A percentile compares a stretch with the other conserved stretches of the same genome.
Evolutionary conservation across 305 asterid species (phyloP).

Genomic region (Fraxinus nigra): DNA sequence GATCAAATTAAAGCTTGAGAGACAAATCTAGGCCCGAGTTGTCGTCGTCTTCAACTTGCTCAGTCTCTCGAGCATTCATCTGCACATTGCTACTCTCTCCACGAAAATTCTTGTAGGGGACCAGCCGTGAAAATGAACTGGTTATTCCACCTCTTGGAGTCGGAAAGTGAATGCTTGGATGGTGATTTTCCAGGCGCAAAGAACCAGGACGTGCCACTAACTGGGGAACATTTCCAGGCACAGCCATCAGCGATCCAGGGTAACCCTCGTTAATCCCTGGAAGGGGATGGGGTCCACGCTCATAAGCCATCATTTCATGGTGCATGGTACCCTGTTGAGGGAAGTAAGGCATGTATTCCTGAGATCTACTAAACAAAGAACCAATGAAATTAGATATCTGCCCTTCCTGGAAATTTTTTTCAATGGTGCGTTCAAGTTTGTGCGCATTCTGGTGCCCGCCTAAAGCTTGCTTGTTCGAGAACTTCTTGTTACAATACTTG

Average conservation of each 20-base stretch:
- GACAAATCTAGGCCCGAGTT: constrained; percentile 36
- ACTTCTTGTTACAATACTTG: constrained; percentile 36
- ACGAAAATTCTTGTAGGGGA: neutral
- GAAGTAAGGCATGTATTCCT: neutral
- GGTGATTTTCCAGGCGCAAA: neutral
- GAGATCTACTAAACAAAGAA: constrained; percentile 5
- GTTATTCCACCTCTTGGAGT: neutral
- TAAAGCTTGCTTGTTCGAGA: constrained; percentile 38
- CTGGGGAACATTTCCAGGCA: neutral
- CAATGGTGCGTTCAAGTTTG: constrained; percentile 30
- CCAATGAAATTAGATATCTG: neutral
- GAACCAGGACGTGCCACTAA: neutral
- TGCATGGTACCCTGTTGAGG: neutral
- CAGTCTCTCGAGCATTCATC: constrained; percentile 3
- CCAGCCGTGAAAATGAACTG: neutral
- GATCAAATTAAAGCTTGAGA: constrained; percentile 23
- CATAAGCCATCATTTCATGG: neutral
- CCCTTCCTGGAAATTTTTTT: constrained; percentile 6
- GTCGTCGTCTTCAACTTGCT: constrained; percentile 9
- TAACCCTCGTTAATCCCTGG: neutral
- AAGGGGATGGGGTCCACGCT: neutral
- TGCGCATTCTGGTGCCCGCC: constrained; percentile 56
- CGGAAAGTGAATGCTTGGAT: neutral
- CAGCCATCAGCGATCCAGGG: neutral
- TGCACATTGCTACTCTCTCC: neutral